Evolutionary conservation across 352 stramenopile species (phyloP).

Genomic region (Phytopythium litorale): DNA sequence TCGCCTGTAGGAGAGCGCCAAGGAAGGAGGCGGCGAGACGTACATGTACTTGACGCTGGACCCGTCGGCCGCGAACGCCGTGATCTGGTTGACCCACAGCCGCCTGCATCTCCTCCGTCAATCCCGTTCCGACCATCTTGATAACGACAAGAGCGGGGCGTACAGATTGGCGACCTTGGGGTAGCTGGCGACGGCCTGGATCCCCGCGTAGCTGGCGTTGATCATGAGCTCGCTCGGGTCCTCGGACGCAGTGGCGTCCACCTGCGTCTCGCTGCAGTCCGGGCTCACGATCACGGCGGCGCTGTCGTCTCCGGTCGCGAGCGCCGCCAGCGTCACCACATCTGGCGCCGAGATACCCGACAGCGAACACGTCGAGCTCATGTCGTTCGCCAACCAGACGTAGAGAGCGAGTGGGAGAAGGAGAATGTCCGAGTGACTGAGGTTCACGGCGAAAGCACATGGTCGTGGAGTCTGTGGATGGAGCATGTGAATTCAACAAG

Average conservation of each 20-base stretch:
- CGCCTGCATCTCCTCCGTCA: conserved; percentile 9
- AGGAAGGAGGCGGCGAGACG: conserved; percentile 1
- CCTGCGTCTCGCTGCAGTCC: conserved; percentile 9
- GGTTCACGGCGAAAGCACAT: too few relatives aligned
- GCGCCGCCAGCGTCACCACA: conserved; percentile 10
- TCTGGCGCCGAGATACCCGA: conserved; percentile 8
- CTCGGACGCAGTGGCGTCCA: background rate
- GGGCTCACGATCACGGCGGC: conserved; percentile 9
- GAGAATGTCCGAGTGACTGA: too few relatives aligned
- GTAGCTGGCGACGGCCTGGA: conserved; percentile 14
- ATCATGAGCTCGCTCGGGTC: conserved; percentile 11
- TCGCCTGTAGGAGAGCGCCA: too few relatives aligned
- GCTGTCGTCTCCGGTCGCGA: conserved; percentile 3
- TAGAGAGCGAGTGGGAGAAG: too few relatives aligned
- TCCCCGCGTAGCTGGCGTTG: conserved; percentile 3
- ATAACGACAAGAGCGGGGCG: background rate
- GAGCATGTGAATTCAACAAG: too few relatives aligned
- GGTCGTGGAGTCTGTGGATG: too few relatives aligned
- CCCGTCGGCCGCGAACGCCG: conserved; percentile 22
- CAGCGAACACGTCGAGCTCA: conserved; percentile 5
- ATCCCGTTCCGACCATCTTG: too few relatives aligned
- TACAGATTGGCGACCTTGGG: conserved; percentile 14
- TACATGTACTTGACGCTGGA: conserved; percentile 41
- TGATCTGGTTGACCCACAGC: conserved; percentile 47
- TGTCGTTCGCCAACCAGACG: background rate